These are phyloP conservation scores for Pythium rishiriense DNA, from an alignment of 352 stramenopile species.

Conservation along the genomic window DNA sequence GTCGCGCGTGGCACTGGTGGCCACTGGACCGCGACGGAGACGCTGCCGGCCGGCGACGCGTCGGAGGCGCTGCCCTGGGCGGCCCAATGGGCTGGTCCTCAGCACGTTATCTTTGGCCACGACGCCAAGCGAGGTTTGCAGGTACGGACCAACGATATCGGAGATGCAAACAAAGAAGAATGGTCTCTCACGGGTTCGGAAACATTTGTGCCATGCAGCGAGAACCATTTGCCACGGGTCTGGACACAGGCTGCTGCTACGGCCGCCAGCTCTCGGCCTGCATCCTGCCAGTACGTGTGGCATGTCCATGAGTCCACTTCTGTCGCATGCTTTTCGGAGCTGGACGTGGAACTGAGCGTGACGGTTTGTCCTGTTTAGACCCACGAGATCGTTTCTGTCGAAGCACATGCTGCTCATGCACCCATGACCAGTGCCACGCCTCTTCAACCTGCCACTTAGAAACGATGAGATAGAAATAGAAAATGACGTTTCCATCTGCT, in stretches of 20 bases:
- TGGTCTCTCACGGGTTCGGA: too few relatives aligned
- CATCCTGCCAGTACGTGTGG: constrained; percentile 69
- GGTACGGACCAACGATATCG: constrained; percentile 24
- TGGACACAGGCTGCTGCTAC: constrained; percentile 93
- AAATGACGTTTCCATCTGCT: constrained; percentile 17
- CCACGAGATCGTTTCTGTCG: constrained; percentile 24
- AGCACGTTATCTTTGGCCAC: constrained; percentile 91
- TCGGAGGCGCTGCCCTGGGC: constrained; percentile 65
- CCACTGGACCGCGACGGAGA: constrained; percentile 31
- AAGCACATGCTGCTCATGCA: constrained; percentile 20
- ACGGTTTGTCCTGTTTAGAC: constrained; percentile 16
- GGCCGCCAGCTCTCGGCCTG: constrained; percentile 84
- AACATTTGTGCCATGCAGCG: constrained; percentile 43
- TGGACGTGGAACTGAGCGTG: not conserved
- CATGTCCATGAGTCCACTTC: not conserved
- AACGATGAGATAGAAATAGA: constrained; percentile 33
- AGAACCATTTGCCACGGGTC: constrained; percentile 86
- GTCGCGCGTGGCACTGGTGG: constrained; percentile 22
- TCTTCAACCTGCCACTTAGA: constrained; percentile 29
- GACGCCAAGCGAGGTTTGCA: constrained; percentile 85
- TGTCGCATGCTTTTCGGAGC: not conserved
- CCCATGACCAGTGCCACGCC: constrained; percentile 11
- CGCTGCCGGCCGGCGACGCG: constrained; percentile 37
- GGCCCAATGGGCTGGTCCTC: constrained; percentile 72
- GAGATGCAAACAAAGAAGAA: not conserved